These are phyloP conservation scores for Glebionis coronaria DNA, from an alignment of 129 eudicot genomes.

Conservation along the genomic window DNA sequence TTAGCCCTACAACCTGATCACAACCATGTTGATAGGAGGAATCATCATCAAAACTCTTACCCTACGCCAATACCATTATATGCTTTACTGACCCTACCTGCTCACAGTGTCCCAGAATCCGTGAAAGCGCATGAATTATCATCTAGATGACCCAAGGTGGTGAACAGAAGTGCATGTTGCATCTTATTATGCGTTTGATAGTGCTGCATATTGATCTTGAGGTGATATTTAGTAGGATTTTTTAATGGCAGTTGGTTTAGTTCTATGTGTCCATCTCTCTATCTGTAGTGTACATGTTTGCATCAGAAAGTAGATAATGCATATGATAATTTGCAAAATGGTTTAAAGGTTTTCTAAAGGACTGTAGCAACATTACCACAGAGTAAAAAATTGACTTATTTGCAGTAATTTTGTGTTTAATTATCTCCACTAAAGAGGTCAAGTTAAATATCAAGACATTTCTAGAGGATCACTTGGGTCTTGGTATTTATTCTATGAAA, in stretches of 20 bases:
- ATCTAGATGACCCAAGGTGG: constrained; percentile 13
- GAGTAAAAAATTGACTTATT: too few species aligned
- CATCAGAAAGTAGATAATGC: not conserved
- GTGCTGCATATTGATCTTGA: constrained; percentile 11
- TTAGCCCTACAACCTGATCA: constrained; percentile 12
- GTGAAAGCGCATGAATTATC: constrained; percentile 18
- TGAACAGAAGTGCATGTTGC: constrained; percentile 21
- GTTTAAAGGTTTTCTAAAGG: not conserved
- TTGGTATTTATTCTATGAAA: too few species aligned
- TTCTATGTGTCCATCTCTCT: not conserved
- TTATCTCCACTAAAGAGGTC: too few species aligned
- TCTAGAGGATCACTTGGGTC: too few species aligned
- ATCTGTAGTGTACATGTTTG: not conserved
- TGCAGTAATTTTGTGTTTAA: too few species aligned
- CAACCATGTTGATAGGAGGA: constrained; percentile 14
- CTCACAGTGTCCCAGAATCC: constrained; percentile 18
- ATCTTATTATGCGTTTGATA: constrained; percentile 30
- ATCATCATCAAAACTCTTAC: constrained; percentile 22
- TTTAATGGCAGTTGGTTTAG: constrained; percentile 9
- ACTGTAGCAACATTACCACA: too few species aligned
- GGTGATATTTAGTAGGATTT: not conserved
- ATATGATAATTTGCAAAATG: not conserved
- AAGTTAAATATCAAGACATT: too few species aligned
- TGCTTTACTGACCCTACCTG: constrained; percentile 19
- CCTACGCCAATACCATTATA: constrained; percentile 13